A percentile compares a stretch with the other conserved stretches of the same genome.
These are phyloP conservation scores for Epicoccum sorghinum DNA, from an alignment of 2,329 filamentous ascomycete species.

Conservation along the genomic window DNA sequence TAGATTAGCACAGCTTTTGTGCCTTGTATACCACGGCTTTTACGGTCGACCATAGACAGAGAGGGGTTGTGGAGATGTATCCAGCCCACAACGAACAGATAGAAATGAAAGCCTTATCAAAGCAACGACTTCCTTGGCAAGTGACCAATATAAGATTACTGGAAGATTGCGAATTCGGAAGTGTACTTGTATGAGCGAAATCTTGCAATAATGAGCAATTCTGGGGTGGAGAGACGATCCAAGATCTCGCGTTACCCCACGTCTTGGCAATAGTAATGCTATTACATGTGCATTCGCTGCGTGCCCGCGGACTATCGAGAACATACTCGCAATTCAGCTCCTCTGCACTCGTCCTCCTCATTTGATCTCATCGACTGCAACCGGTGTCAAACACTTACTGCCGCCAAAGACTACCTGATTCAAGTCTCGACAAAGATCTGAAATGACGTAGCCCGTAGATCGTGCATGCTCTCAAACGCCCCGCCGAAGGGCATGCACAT, in stretches of 20 bases:
- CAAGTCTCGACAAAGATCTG: not conserved
- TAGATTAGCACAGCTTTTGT: constrained; percentile 10
- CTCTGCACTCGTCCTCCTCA: not conserved
- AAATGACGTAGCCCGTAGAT: constrained; percentile 14
- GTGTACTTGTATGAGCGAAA: not conserved
- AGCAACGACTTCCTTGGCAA: not conserved
- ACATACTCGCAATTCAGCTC: constrained; percentile 5
- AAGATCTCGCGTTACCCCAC: constrained; percentile 27
- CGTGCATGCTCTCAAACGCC: constrained; percentile 16
- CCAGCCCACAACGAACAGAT: not conserved
- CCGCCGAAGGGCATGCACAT: constrained; percentile 29
- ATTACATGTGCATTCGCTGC: constrained; percentile 26
- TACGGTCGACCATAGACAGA: constrained; percentile 4
- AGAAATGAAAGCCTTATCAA: not conserved
- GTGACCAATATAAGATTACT: not conserved
- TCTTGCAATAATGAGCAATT: not conserved
- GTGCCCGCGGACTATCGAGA: not conserved
- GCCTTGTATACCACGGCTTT: not conserved
- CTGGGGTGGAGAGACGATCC: constrained; percentile 6
- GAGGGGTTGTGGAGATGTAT: not conserved
- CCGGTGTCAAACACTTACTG: too few relatives aligned
- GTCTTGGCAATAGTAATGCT: constrained; percentile 32
- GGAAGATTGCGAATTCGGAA: not conserved
- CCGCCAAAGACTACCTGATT: too few relatives aligned
- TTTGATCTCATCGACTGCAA: not conserved